Base-by-base conservation (phyloP, 495 filamentous ascomycete genomes). In the Amphirosellinia nigrospora region DNA sequence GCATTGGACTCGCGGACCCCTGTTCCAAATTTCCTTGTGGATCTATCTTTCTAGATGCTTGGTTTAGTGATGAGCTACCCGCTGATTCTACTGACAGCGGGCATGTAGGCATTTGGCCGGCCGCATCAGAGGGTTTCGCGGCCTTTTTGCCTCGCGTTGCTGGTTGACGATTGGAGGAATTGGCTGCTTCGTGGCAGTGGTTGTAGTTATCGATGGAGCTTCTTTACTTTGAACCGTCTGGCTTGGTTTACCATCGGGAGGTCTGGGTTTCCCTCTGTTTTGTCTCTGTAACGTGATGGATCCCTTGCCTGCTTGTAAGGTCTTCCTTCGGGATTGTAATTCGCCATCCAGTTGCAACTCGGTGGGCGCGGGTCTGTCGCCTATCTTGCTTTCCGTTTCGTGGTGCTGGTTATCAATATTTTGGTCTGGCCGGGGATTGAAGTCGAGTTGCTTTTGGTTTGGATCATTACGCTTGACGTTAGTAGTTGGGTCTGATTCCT, bases 71-170 rank as follows among this genome's bases (percentile, higher is more conserved):
- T 53, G 23, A 71, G n/a, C 39, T 58, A 3, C 50, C 53, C 8
- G 15, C 30, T 32, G 67, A 68, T 23, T 80, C 79, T 43, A 66
- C 43, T 0, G 81, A 78, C 2, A 85, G 62, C 38, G 84, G 73
- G 19, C 76, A 76, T 66, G 76, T 76, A 28, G 83, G 83, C 15
- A 79, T 75, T 66, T 81, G 78, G 16, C 83, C 83, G n/a, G 78
- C 79, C 23, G 83, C 82, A 70, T 86, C 76, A n/a, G 81, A 81
- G 50, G 79, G 82, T 55, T 82, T 77, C 32, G 83, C 83, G 46
- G 83, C 83, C 68, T 86, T 86, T 56, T 78, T 82, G 21, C 85
- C 85, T 63, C 83, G 80, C 9, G 82, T 83, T 13, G 83, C 85
- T 39, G 84, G 72, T 86, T 86, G 11, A 64, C 60, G 34, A 79